These are phyloP conservation scores for Lachnellula willkommii DNA, from an alignment of 2,329 filamentous ascomycete species.

Conservation along the genomic window DNA sequence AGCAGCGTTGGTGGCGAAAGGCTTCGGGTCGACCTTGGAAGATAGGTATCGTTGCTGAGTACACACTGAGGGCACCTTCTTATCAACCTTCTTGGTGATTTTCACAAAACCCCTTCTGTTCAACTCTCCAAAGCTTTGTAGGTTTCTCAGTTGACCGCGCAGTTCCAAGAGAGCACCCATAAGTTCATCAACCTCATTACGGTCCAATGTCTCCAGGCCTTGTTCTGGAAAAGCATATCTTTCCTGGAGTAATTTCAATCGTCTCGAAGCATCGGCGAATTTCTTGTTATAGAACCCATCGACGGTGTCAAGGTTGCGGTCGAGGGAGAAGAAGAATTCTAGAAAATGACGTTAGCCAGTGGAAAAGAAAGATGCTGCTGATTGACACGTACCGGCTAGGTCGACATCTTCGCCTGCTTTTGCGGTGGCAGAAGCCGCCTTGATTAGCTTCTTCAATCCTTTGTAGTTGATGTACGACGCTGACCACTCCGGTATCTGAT, in stretches of 20 bases:
- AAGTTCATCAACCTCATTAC: slow-evolving; percentile 85
- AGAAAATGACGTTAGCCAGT: slow-evolving; percentile 24
- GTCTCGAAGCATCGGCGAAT: slow-evolving; percentile 74
- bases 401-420: slow-evolving; percentile 72
- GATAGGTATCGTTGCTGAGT: slow-evolving; percentile 82
- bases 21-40: slow-evolving; percentile 81
- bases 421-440: slow-evolving; percentile 59
- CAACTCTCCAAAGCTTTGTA: slow-evolving; percentile 97
- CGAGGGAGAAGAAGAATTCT: slow-evolving; percentile 97
- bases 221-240: slow-evolving; percentile 75
- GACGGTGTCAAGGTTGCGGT: slow-evolving; percentile 95
- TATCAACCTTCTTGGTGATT: slow-evolving; percentile 98
- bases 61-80: slow-evolving; percentile 72
- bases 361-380: slow-evolving; percentile 34
- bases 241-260: slow-evolving; percentile 80
- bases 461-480: slow-evolving; percentile 85
- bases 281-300: slow-evolving; percentile 97
- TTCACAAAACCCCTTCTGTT: slow-evolving; percentile 94
- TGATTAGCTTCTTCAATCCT: slow-evolving; percentile 91
- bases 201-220: slow-evolving; percentile 66
- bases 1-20: slow-evolving; percentile 73
- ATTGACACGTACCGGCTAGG: slow-evolving; percentile 68
- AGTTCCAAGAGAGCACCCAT: slow-evolving; percentile 86
- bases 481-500: slow-evolving; percentile 85
- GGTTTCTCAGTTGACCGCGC: slow-evolving; percentile 77